Conservation (phyloP, 2,329 filamentous ascomycete species). For the Whalleya microplaca region DNA sequence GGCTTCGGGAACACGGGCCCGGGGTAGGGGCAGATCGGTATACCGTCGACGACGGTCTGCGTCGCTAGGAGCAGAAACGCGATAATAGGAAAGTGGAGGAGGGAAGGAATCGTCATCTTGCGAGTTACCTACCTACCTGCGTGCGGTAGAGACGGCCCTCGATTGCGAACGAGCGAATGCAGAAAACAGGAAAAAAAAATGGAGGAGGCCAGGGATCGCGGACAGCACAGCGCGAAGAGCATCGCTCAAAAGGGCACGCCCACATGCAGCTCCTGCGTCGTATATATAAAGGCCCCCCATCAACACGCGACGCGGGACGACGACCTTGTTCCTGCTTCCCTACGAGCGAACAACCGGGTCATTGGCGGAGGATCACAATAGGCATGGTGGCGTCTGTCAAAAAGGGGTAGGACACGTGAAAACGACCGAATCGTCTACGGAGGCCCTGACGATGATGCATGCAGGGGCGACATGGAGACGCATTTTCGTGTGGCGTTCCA, state of each 20-base stretch:
- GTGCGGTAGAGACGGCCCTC: too few species aligned
- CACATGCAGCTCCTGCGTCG: neutral
- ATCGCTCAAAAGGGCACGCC: neutral
- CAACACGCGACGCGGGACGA: neutral
- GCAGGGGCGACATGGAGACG: neutral
- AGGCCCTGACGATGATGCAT: neutral
- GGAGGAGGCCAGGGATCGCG: neutral
- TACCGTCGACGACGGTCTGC: constrained; percentile 10
- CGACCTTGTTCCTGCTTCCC: constrained; percentile 10
- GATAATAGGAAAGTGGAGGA: constrained; percentile 2
- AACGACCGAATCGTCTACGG: neutral
- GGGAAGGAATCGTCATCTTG: constrained; percentile 4
- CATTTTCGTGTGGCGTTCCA: neutral
- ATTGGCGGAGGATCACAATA: constrained; percentile 8
- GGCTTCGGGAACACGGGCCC: constrained; percentile 41
- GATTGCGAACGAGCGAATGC: neutral
- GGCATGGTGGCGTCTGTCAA: neutral
- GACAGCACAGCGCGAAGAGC: neutral
- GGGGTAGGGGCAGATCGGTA: constrained; percentile 41
- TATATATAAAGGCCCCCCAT: neutral
- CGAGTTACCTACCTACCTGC: neutral
- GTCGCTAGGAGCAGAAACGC: constrained; percentile 8
- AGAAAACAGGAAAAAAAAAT: neutral
- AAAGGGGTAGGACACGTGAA: constrained; percentile 3
- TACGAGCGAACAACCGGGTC: constrained; percentile 8